Conservation (phyloP, 2,329 filamentous ascomycete species). For the Penicillium sp. region DNA sequence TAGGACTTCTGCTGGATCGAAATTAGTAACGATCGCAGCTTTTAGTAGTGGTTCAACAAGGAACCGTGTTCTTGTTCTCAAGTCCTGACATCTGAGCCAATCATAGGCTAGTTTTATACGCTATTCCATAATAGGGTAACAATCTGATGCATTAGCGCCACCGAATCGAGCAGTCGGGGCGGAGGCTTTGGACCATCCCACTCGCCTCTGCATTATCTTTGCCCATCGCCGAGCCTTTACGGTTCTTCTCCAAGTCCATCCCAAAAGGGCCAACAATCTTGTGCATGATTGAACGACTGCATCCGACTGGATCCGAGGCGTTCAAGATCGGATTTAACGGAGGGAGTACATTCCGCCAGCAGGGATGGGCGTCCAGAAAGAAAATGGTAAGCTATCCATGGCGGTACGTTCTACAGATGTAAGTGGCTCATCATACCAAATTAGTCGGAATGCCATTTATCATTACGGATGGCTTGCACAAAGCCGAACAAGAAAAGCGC, state of each 20-base stretch:
- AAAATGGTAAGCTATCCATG: not conserved
- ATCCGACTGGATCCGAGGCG: too few relatives aligned
- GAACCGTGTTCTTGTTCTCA: too few relatives aligned
- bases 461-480: constrained; percentile 14
- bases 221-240: too few relatives aligned
- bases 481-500: constrained; percentile 35
- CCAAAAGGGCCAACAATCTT: too few relatives aligned
- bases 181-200: not conserved
- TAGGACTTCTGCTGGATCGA: not conserved
- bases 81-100: too few relatives aligned
- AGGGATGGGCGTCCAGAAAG: not conserved
- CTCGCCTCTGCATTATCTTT: too few relatives aligned
- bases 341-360: not conserved
- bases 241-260: too few relatives aligned
- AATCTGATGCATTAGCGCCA: constrained; percentile 8
- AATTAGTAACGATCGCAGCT: too few relatives aligned
- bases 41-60: too few relatives aligned
- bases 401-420: not conserved
- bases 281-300: too few relatives aligned
- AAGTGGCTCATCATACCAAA: not conserved
- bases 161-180: not conserved
- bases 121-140: constrained; percentile 2
- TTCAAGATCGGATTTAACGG: constrained; percentile 7
- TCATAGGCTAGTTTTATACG: not conserved
- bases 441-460: constrained; percentile 1